A percentile compares a stretch with the other conserved stretches of the same genome.
Evolutionary conservation across 2,329 filamentous ascomycete species (phyloP).

Genomic region (Diaporthe sp.): DNA sequence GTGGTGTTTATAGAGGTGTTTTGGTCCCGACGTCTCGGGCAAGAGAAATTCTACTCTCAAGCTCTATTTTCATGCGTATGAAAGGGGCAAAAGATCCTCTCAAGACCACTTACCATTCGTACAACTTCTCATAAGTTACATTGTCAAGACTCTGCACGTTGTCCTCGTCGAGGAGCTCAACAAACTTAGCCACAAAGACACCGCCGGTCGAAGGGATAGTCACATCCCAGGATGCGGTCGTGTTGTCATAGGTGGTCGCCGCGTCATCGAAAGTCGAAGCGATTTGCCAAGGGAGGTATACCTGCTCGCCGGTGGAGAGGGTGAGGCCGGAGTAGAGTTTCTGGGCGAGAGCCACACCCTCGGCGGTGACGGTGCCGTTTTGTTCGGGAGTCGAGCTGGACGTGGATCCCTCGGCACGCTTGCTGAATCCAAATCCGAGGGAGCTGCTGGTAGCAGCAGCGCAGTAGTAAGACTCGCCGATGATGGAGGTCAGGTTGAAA

Average conservation of each 20-base stretch:
- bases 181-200: constrained; percentile 32
- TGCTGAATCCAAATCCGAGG: constrained; percentile 42
- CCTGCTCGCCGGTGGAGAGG: constrained; percentile 46
- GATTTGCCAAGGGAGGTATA: constrained; percentile 50
- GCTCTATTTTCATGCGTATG: not conserved
- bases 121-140: constrained; percentile 66
- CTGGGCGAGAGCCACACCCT: constrained; percentile 47
- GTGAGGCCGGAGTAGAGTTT: constrained; percentile 48
- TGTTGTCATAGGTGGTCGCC: constrained; percentile 45
- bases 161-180: constrained; percentile 30
- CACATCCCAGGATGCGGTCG: constrained; percentile 46
- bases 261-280: constrained; percentile 47
- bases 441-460: constrained; percentile 40
- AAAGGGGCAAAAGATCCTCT: not conserved
- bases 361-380: constrained; percentile 47
- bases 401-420: constrained; percentile 37
- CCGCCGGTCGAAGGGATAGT: constrained; percentile 34
- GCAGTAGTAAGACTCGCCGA: constrained; percentile 48
- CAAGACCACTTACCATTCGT: constrained; percentile 51
- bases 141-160: constrained; percentile 46
- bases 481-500: constrained; percentile 45
- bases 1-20: not conserved
- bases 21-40: not conserved
- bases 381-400: constrained; percentile 43
- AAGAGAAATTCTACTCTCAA: not conserved